These are phyloP conservation scores for Daedalea quercina DNA, from an alignment of 768 basidiomycete species.

Conservation along the genomic window DNA sequence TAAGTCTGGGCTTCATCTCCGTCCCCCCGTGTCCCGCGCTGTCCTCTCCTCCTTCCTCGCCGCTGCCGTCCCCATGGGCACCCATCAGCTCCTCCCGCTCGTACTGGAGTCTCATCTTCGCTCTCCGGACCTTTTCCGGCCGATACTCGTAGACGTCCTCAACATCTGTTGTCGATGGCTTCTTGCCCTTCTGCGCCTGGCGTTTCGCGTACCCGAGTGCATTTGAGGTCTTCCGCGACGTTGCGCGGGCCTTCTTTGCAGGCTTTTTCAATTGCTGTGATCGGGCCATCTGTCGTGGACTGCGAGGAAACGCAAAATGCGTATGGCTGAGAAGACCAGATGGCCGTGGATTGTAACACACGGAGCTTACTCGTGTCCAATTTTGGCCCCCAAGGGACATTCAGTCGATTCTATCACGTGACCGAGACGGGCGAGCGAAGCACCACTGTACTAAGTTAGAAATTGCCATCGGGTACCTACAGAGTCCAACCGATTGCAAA, in stretches of 20 bases:
- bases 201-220: constrained; percentile 47
- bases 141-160: constrained; percentile 63
- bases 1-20: constrained; percentile 34
- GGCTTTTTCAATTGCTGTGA: background rate
- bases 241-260: background rate
- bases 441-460: too few relatives aligned
- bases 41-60: constrained; percentile 31
- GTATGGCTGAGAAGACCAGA: background rate
- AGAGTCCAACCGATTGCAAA: too few relatives aligned
- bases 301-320: background rate
- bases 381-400: background rate
- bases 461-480: too few relatives aligned
- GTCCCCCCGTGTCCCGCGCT: constrained; percentile 7
- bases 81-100: constrained; percentile 46
- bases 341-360: too few relatives aligned
- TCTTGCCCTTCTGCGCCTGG: constrained; percentile 35
- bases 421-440: background rate
- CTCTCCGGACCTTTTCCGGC: constrained; percentile 41
- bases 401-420: background rate
- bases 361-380: too few relatives aligned
- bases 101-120: constrained; percentile 45
- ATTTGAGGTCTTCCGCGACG: constrained; percentile 24
- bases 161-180: constrained; percentile 21
- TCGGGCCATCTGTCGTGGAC: background rate
- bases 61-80: constrained; percentile 25